Evolutionary conservation across 2,329 filamentous ascomycete species (phyloP).

Genomic region (Nigrospora osmanthi): DNA sequence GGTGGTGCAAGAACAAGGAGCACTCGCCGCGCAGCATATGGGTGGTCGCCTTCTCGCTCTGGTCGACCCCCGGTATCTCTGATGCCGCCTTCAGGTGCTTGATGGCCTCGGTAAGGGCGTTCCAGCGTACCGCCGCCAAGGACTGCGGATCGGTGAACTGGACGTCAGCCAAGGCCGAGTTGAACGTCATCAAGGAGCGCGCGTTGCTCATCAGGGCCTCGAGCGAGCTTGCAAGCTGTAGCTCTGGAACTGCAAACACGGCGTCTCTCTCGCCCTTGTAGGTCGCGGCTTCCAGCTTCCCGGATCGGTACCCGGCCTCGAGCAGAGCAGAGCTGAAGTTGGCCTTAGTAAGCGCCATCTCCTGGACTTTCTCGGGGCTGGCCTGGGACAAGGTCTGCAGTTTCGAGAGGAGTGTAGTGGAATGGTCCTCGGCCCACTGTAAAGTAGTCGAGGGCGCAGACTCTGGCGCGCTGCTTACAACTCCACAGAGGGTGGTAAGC

Average conservation of each 20-base stretch:
- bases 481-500: constrained; percentile 40
- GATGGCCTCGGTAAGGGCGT: constrained; percentile 14
- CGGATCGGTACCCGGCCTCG: constrained; percentile 15
- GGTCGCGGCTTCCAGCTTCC: constrained; percentile 12
- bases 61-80: constrained; percentile 8
- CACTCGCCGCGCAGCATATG: constrained; percentile 20
- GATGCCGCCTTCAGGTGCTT: constrained; percentile 12
- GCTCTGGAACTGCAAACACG: constrained; percentile 13
- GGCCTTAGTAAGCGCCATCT: constrained; percentile 16
- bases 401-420: constrained; percentile 39
- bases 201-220: constrained; percentile 14
- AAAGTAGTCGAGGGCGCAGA: constrained; percentile 27
- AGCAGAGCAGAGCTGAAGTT: constrained; percentile 15
- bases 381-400: constrained; percentile 7
- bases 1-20: constrained; percentile 14
- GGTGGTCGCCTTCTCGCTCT: constrained; percentile 14
- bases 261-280: constrained; percentile 18
- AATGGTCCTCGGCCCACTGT: constrained; percentile 50
- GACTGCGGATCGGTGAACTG: constrained; percentile 6
- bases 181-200: constrained; percentile 17
- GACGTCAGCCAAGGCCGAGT: constrained; percentile 13
- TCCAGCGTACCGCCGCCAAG: constrained; percentile 17
- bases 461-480: constrained; percentile 30
- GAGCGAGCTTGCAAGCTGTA: constrained; percentile 8
- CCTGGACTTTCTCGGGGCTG: constrained; percentile 10